Evolutionary conservation across 1,284 basidiomycete genomes (phyloP).

Genomic region (Ceratobasidium sp.): DNA sequence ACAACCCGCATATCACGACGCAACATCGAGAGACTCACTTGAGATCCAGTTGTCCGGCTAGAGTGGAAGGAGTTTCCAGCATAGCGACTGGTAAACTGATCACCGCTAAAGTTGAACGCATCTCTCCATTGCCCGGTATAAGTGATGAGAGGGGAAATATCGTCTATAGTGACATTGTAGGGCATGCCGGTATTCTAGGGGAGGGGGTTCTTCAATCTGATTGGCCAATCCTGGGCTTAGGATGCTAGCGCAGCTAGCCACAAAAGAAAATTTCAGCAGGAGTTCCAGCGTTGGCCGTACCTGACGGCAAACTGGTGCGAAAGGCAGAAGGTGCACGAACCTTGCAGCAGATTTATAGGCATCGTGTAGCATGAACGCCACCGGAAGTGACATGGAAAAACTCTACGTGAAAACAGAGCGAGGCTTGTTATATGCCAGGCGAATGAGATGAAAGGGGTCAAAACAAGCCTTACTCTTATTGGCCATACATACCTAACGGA

Average conservation of each 20-base stretch:
- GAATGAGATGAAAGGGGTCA: not conserved
- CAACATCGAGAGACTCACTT: not conserved
- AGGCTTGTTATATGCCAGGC: not conserved
- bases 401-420: not conserved
- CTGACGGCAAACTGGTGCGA: not conserved
- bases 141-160: conserved; percentile 37
- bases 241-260: not conserved
- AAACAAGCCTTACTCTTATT: not conserved
- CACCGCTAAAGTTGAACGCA: not conserved
- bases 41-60: conserved; percentile 5
- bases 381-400: not conserved
- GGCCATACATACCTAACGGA: not conserved
- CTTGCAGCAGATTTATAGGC: not conserved
- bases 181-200: conserved; percentile 15
- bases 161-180: conserved; percentile 43
- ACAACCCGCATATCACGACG: not conserved
- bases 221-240: not conserved
- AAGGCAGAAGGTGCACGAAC: too few relatives aligned
- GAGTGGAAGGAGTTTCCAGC: conserved; percentile 19
- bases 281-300: not conserved
- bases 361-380: not conserved
- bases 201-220: not conserved
- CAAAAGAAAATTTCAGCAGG: not conserved
- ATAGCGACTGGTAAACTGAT: conserved; percentile 18
- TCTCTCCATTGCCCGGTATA: conserved; percentile 30